Evolutionary conservation across 495 filamentous ascomycete genomes (phyloP), one percentile per base, ranked within the genome.

Genomic region (Penicillium steckii): DNA sequence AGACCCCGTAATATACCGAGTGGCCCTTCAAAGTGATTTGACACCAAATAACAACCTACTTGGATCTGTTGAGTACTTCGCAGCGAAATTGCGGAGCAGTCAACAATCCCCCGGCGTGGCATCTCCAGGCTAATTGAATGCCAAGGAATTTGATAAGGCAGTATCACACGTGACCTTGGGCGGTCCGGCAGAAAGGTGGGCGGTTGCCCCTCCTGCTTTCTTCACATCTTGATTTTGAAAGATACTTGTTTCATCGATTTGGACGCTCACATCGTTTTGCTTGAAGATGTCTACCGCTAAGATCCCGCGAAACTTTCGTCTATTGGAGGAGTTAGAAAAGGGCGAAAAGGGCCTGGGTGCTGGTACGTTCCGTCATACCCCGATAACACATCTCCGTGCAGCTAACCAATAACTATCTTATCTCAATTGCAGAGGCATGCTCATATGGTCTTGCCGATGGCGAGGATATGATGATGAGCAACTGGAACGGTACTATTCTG

Each of bases 401-500:
- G n/a, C 56, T 59, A 35, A 65, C 49, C 29, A 35, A 44, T 62
- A 13, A 3, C 10, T 49, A 56, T 12, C 44, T 48, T 30, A 13
- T 17, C 33, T 15, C 32, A 44, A 40, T 61, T 53, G 51, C 62
- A 96, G 94, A 96, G 76, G 91, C 92, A 47, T 96, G 91, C 78
- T 97, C 94, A 3, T 97, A 97, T 59, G 94, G 94, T 61, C 85
- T 97, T 35, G 89, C 89, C 47, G 90, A 97, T 71, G 89, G 90
- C 22, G 93, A 96, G 64, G 94, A 98, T 62, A 82, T 97, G 61
- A 84, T 92, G 73, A 96, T 98, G 92, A 90, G 89, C 53, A 90
- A 96, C 81, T 98, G 94, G 94, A 95, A 95, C 57, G 94, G 91
- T 45, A 97, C 94, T 1, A 97, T 98, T 57, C 84, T 97, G 43